Evolutionary conservation across 129 eudicot genomes (phyloP).

Genomic region (Tagetes erecta): DNA sequence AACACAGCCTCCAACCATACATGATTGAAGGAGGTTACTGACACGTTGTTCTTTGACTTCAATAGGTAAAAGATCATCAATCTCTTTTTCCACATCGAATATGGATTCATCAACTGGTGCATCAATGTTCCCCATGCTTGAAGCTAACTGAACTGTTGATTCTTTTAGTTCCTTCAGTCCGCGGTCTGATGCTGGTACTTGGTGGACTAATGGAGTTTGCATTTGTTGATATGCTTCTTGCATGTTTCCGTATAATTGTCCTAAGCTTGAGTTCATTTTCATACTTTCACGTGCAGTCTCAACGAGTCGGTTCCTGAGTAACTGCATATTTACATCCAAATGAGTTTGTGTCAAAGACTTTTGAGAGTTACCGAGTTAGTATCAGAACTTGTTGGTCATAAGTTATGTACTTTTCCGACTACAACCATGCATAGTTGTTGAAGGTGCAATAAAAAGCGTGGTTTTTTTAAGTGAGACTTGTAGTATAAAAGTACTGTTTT

Average conservation of each 20-base stretch:
- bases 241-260: conserved; percentile 87
- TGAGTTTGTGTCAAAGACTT: neutral
- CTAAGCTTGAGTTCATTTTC: conserved; percentile 72
- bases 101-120: conserved; percentile 90
- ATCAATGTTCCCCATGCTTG: conserved; percentile 79
- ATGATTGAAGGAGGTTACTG: conserved; percentile 77
- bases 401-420: too few relatives aligned
- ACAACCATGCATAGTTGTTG: too few relatives aligned
- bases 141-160: conserved; percentile 74
- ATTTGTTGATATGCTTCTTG: conserved; percentile 92
- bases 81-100: conserved; percentile 93
- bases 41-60: conserved; percentile 98
- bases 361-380: neutral
- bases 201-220: conserved; percentile 96
- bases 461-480: too few relatives aligned
- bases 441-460: too few relatives aligned
- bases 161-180: conserved; percentile 89
- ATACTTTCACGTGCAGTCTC: conserved; percentile 80
- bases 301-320: conserved; percentile 86
- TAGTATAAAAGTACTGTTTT: too few relatives aligned
- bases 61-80: conserved; percentile 84
- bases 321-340: conserved; percentile 43
- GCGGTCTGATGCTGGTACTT: conserved; percentile 53
- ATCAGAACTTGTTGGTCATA: too few relatives aligned
- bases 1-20: conserved; percentile 94